Evolutionary conservation across 225 moss, liverwort and hornwort species (phyloP).

Genomic region (Antitrichia curtipendula): DNA sequence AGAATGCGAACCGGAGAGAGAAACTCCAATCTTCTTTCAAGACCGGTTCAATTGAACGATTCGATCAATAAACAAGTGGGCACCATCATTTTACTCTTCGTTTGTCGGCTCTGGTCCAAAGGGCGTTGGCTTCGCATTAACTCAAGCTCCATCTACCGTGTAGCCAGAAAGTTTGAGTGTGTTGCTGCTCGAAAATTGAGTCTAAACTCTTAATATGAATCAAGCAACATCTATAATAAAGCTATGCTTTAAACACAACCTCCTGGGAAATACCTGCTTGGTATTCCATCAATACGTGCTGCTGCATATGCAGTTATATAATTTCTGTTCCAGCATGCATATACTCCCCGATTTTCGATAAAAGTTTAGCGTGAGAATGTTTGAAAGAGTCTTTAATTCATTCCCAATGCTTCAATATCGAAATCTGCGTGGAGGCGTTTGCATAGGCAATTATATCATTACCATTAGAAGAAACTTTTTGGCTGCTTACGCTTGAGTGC

Average conservation of each 20-base stretch:
- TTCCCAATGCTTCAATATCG: neutral
- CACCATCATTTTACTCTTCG: slow-evolving; percentile 15
- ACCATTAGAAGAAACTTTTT: neutral
- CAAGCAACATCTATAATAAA: neutral
- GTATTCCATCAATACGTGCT: neutral
- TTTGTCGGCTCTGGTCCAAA: neutral
- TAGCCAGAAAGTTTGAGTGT: neutral
- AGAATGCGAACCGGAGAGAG: slow-evolving; percentile 2
- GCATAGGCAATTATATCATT: no score
- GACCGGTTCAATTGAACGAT: neutral
- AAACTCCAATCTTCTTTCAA: neutral
- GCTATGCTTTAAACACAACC: neutral
- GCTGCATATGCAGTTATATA: neutral
- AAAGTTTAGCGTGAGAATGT: neutral
- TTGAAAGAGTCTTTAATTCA: neutral
- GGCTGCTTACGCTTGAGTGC: neutral
- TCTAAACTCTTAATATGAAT: neutral
- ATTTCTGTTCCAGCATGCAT: neutral
- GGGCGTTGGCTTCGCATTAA: neutral
- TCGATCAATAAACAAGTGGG: slow-evolving; percentile 1
- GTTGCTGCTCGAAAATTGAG: neutral
- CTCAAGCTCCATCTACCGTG: neutral
- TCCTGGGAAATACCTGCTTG: neutral
- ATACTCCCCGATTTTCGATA: neutral
- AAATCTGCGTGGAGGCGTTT: neutral